Evolutionary conservation across 202 grass and related monocot genomes (phyloP).

Genomic region (Panicum hallii): DNA sequence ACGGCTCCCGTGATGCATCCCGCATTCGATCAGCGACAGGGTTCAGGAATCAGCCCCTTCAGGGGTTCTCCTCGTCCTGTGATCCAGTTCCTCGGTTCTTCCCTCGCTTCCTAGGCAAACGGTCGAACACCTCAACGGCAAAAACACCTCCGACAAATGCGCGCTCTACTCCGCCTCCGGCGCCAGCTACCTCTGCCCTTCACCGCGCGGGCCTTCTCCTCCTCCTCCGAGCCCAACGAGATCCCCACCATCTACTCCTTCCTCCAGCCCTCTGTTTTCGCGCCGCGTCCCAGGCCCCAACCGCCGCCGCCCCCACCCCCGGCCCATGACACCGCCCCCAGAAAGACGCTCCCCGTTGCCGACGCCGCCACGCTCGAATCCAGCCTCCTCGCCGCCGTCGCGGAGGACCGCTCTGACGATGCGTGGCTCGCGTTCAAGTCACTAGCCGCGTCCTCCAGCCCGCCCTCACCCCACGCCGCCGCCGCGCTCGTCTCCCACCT

Average conservation of each 20-base stretch:
- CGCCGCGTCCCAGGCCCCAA: conserved; percentile 58
- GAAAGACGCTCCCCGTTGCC: conserved; percentile 37
- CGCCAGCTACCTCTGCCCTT: conserved; percentile 22
- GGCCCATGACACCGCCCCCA: conserved; percentile 22
- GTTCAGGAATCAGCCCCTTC: too few species aligned
- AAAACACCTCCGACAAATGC: conserved; percentile 41
- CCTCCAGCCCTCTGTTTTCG: conserved; percentile 90
- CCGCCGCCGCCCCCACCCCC: conserved; percentile 40
- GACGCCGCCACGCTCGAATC: conserved; percentile 65
- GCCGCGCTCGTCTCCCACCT: conserved; percentile 76
- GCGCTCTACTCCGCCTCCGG: conserved; percentile 51
- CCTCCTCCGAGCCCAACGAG: conserved; percentile 47
- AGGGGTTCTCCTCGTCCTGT: not conserved
- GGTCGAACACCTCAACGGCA: conserved; percentile 52
- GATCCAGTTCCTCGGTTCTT: not conserved
- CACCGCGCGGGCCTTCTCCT: conserved; percentile 15
- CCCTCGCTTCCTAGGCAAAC: conserved; percentile 33
- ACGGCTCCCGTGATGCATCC: not conserved
- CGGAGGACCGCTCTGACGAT: conserved; percentile 55
- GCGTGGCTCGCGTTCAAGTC: conserved; percentile 91
- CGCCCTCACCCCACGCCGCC: conserved; percentile 62
- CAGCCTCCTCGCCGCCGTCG: conserved; percentile 56
- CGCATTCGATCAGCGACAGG: too few species aligned
- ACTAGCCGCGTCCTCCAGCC: conserved; percentile 59
- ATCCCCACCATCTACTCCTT: conserved; percentile 93